Evolutionary conservation across 768 basidiomycete species (phyloP), one percentile per base, ranked within the genome.

Genomic region (Dendrothele bispora): DNA sequence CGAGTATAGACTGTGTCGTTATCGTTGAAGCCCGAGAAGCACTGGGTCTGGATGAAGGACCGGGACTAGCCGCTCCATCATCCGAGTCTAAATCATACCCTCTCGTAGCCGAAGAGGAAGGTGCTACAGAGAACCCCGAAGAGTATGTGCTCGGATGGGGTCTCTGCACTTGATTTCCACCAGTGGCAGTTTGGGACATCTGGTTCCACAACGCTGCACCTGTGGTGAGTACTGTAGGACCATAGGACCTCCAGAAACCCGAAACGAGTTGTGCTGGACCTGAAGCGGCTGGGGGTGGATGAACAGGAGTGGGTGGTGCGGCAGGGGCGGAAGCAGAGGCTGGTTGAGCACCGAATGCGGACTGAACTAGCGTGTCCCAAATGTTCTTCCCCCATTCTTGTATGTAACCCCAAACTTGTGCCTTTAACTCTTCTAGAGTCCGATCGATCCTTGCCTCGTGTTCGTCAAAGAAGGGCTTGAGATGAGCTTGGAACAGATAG

Each of bases 381-480:
- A 87, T 54, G 7, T 74, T 72, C 43, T 82, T 73, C 10, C 85
- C 58, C 7, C 80, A 77, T 25, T 80, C 77, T 56, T 88, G 88
- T 5, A 91, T 46, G 61, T 84, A 87, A 11, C 71, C 55, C 64
- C 86, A 88, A 8, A 80, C 61, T 14, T 75, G 73, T 4, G 69
- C 68, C 59, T 84, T 82, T 55, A 84, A 63, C 43, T 82, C 75
- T 3, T 86, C 83, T 32, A 97, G 79, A 5, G 86, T 73, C 12
- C 80, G 79, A 62, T 98, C 94, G 61, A 98, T 95, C 61, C 92
- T 83, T 1, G 71, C 58, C 66, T 98, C 94, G 61, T 97, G 89
- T 17, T 79, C 70, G 43, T 76, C 77, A 66, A 98, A 88, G 70
- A 91, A 84, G 0, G 95, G 94, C 27, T 84, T 81, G 11, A 98